Conservation (phyloP, 306 rosid genomes). For the Cercis canadensis region DNA sequence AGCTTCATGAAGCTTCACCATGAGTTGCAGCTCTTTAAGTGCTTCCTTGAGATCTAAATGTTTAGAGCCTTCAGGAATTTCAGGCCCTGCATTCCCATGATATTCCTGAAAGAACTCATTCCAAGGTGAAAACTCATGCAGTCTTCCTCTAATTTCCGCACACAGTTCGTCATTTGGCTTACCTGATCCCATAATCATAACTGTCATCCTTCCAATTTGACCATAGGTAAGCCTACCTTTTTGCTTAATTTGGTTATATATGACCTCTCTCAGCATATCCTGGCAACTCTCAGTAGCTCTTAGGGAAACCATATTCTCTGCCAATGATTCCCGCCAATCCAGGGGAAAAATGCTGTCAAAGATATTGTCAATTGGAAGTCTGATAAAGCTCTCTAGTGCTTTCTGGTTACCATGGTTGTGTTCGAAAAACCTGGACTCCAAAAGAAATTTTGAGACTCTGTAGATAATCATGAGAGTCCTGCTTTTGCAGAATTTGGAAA, state of each 20-base stretch:
- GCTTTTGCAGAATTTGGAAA: constrained; percentile 19
- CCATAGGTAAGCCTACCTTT: constrained; percentile 41
- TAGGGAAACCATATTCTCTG: constrained; percentile 37
- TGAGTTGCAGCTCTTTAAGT: constrained; percentile 3
- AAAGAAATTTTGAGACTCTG: constrained; percentile 48
- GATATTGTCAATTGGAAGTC: constrained; percentile 27
- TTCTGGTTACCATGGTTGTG: background rate
- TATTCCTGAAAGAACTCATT: constrained; percentile 45
- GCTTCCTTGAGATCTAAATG: background rate
- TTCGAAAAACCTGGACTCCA: constrained; percentile 32
- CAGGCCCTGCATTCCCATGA: constrained; percentile 5
- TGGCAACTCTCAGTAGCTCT: constrained; percentile 36
- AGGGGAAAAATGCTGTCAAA: constrained; percentile 36
- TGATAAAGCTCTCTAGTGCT: constrained; percentile 9
- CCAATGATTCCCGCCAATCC: constrained; percentile 45
- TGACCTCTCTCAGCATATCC: constrained; percentile 35
- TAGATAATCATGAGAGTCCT: constrained; percentile 39
- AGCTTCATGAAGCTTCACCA: constrained; percentile 42
- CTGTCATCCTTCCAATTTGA: constrained; percentile 58
- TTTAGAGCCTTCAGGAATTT: background rate
- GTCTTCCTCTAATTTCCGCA: constrained; percentile 20
- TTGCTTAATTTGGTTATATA: constrained; percentile 35
- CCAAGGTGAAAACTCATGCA: constrained; percentile 50
- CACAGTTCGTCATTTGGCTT: constrained; percentile 31
- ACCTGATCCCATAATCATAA: constrained; percentile 56